phyloP scores from a whole-genome alignment of 768 basidiomycete species.

The Agaricus bisporus region DNA sequence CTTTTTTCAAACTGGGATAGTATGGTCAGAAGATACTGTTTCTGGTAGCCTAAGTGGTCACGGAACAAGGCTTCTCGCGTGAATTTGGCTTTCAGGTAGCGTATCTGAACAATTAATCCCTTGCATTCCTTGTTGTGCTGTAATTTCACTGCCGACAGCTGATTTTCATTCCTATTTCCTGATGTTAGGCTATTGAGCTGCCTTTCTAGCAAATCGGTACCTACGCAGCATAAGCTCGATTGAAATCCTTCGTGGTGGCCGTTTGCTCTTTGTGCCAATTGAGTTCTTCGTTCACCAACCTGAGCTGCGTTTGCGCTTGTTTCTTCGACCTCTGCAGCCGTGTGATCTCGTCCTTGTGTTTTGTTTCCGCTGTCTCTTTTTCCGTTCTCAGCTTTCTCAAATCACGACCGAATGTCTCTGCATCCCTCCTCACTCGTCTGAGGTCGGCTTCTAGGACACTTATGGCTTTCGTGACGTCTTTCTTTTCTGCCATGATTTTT shows the following conservation, averaged over 20 bases:
- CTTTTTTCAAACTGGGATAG: constrained; percentile 65
- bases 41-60: constrained; percentile 76
- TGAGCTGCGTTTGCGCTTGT: constrained; percentile 60
- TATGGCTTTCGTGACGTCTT: constrained; percentile 61
- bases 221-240: constrained; percentile 57
- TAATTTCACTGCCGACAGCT: constrained; percentile 47
- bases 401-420: constrained; percentile 74
- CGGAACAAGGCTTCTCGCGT: constrained; percentile 81
- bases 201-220: constrained; percentile 19
- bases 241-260: constrained; percentile 37
- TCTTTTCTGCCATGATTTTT: constrained; percentile 55
- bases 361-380: constrained; percentile 56
- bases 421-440: constrained; percentile 66
- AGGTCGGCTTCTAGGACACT: constrained; percentile 67
- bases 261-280: constrained; percentile 48
- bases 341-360: constrained; percentile 47
- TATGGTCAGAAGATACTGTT: constrained; percentile 77
- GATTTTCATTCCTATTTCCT: constrained; percentile 40
- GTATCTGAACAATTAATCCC: constrained; percentile 84
- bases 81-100: constrained; percentile 88
- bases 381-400: constrained; percentile 60
- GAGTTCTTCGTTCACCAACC: constrained; percentile 60
- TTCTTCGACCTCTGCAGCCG: constrained; percentile 61
- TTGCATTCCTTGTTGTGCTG: constrained; percentile 87
- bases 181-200: not conserved